Evolutionary conservation across 1,284 basidiomycete genomes (phyloP).

Genomic region (Heterobasidion irregulare): DNA sequence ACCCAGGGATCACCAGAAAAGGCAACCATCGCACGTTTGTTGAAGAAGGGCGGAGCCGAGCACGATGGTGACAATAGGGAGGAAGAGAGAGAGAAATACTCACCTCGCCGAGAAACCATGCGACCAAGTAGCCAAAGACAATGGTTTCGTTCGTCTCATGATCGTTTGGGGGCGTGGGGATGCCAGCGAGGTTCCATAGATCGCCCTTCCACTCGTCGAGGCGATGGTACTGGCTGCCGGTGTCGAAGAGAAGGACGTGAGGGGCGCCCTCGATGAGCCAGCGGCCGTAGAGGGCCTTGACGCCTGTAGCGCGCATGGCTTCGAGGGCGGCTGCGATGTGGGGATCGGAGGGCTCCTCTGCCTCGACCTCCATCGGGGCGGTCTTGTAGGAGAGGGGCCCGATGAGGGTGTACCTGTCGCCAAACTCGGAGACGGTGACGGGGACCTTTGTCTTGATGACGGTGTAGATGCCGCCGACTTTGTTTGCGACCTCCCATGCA

Average conservation of each 20-base stretch:
- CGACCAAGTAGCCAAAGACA: slow-evolving; percentile 95
- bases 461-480: slow-evolving; percentile 98
- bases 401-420: slow-evolving; percentile 88
- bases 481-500: slow-evolving; percentile 94
- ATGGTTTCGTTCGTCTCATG: slow-evolving; percentile 99
- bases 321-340: slow-evolving; percentile 66
- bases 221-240: slow-evolving; percentile 78
- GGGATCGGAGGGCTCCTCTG: slow-evolving; percentile 76
- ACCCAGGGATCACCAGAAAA: no score
- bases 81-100: slow-evolving; percentile 20
- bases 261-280: slow-evolving; percentile 98
- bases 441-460: slow-evolving; percentile 99
- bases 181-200: slow-evolving; percentile 96
- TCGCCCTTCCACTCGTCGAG: slow-evolving; percentile 99
- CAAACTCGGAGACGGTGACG: slow-evolving; percentile 91
- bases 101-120: slow-evolving; percentile 99
- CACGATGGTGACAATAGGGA: not conserved
- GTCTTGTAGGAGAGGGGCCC: slow-evolving; percentile 96
- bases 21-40: no score
- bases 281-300: slow-evolving; percentile 91
- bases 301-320: slow-evolving; percentile 78
- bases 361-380: slow-evolving; percentile 97
- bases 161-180: slow-evolving; percentile 92
- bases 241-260: slow-evolving; percentile 92
- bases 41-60: no score